Percentiles rank a stretch among this genome's conserved stretches.
phyloP scores from a whole-genome alignment of 805 yeast genomes.

The Cyberlindnera maritima region DNA sequence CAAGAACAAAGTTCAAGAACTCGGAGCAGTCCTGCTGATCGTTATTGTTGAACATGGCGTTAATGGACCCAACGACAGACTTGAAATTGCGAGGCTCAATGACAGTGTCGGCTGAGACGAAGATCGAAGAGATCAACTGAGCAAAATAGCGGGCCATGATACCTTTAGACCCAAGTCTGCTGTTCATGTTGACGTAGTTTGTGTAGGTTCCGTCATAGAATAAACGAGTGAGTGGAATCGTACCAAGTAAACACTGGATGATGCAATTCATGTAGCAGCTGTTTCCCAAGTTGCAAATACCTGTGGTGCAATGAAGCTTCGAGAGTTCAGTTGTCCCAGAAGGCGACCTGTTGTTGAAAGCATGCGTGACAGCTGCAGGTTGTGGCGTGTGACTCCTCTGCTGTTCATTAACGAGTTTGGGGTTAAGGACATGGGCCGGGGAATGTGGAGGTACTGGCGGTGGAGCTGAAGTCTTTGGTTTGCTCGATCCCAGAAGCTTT shows the following conservation, averaged over 20 bases:
- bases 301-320: slow-evolving; percentile 48
- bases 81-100: slow-evolving; percentile 66
- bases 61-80: slow-evolving; percentile 61
- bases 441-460: slow-evolving; percentile 3
- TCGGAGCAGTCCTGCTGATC: slow-evolving; percentile 89
- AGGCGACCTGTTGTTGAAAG: neutral
- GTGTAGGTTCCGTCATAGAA: slow-evolving; percentile 61
- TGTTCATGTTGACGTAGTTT: slow-evolving; percentile 66
- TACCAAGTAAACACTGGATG: slow-evolving; percentile 80
- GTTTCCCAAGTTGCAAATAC: slow-evolving; percentile 80
- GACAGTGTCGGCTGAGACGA: slow-evolving; percentile 41
- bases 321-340: slow-evolving; percentile 1
- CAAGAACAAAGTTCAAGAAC: slow-evolving; percentile 70
- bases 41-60: slow-evolving; percentile 57
- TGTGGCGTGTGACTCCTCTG: slow-evolving; percentile 11
- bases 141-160: slow-evolving; percentile 69
- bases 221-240: slow-evolving; percentile 59
- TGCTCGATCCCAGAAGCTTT: neutral
- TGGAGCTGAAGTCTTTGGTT: slow-evolving; percentile 1
- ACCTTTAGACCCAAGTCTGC: slow-evolving; percentile 80
- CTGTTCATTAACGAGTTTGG: neutral
- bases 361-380: slow-evolving; percentile 2
- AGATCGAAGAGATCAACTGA: slow-evolving; percentile 53
- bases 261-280: slow-evolving; percentile 92
- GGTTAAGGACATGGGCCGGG: neutral